phyloP scores from a whole-genome alignment of 2,329 filamentous ascomycete genomes.

The Fusarium siculi region DNA sequence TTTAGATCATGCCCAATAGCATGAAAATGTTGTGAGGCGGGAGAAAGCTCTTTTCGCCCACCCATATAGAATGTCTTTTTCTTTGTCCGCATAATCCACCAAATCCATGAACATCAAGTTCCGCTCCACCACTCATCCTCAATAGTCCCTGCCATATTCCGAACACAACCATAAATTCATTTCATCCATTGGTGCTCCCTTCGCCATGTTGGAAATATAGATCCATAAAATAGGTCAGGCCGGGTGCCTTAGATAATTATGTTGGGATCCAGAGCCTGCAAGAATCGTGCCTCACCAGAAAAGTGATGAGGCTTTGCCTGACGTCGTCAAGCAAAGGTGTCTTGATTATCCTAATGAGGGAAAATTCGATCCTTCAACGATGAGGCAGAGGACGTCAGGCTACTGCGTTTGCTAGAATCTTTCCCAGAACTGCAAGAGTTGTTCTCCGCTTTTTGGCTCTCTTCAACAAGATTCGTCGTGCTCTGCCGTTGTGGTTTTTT shows the following conservation, averaged over 20 bases:
- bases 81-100: background rate
- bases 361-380: slow-evolving; percentile 44
- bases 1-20: slow-evolving; percentile 16
- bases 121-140: background rate
- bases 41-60: slow-evolving; percentile 1
- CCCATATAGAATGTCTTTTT: slow-evolving; percentile 5
- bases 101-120: background rate
- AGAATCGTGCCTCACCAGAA: background rate
- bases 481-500: slow-evolving; percentile 52
- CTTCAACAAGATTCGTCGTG: slow-evolving; percentile 38
- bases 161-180: background rate
- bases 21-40: slow-evolving; percentile 1
- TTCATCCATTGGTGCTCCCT: background rate
- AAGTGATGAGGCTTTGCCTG: background rate
- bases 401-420: slow-evolving; percentile 40
- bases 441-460: slow-evolving; percentile 41
- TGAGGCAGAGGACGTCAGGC: slow-evolving; percentile 38
- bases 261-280: background rate
- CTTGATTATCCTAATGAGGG: slow-evolving; percentile 20
- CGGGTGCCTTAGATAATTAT: background rate
- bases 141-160: background rate
- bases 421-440: slow-evolving; percentile 34
- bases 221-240: background rate
- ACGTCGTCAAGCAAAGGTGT: background rate
- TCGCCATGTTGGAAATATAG: background rate